phyloP scores from a whole-genome alignment of 2,329 filamentous ascomycete genomes.

The Neodidymelliopsis sp. region DNA sequence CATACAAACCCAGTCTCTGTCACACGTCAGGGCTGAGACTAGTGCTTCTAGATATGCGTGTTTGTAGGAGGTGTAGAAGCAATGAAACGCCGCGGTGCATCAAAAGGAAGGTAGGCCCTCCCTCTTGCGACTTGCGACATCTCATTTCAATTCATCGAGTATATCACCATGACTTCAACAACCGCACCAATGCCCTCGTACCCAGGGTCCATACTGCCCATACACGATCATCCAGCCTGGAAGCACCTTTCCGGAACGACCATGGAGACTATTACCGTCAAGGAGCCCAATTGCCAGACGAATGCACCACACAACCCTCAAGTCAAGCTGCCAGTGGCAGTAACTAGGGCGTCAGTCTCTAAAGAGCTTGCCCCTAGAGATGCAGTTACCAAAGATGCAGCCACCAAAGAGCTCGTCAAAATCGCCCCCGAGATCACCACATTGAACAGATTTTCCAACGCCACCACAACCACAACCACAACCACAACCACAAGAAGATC shows the following conservation, averaged over 20 bases:
- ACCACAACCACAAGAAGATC: conserved; percentile 27
- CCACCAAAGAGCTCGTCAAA: no score
- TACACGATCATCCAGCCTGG: conserved; percentile 14
- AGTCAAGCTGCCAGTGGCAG: conserved; percentile 1
- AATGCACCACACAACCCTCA: conserved; percentile 1
- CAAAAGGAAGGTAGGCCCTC: conserved; percentile 13
- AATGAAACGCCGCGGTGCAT: conserved; percentile 14
- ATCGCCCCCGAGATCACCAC: conserved; percentile 8
- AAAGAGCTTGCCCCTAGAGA: not conserved
- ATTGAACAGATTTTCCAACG: conserved; percentile 13
- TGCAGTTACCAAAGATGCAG: not conserved
- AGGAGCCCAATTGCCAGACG: conserved; percentile 3
- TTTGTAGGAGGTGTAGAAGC: conserved; percentile 8
- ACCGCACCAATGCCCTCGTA: conserved; percentile 13
- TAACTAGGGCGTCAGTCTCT: not conserved
- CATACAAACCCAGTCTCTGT: conserved; percentile 16
- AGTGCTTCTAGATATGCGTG: conserved; percentile 3
- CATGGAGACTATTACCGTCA: conserved; percentile 7
- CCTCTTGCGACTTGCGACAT: conserved; percentile 8
- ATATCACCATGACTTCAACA: conserved; percentile 7
- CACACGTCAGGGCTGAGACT: conserved; percentile 8
- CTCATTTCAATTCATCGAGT: conserved; percentile 2
- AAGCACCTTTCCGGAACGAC: conserved; percentile 11
- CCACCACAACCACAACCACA: conserved; percentile 21
- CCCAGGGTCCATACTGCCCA: conserved; percentile 7